Evolutionary conservation across 1,284 basidiomycete genomes (phyloP), one percentile per base, ranked within the genome.

Genomic region (Violaceomyces palustris): DNA sequence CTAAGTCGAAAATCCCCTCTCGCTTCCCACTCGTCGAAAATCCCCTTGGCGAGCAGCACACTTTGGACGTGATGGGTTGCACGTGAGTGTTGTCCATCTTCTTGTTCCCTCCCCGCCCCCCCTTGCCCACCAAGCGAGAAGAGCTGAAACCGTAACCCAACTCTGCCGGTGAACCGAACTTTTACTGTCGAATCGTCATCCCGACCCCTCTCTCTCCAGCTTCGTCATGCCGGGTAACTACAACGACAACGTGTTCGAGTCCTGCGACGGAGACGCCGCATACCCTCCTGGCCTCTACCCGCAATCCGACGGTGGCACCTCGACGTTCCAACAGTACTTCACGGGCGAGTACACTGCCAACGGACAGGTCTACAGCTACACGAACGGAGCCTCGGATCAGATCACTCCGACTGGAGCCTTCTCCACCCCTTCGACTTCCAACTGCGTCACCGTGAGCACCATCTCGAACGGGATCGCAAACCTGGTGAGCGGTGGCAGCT

Each of bases 141-240:
- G n/a, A n/a, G n/a, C n/a, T n/a, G n/a, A n/a, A n/a, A n/a, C n/a
- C n/a, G n/a, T n/a, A n/a, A n/a, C n/a, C n/a, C n/a, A n/a, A n/a
- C n/a, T n/a, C n/a, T n/a, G n/a, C n/a, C n/a, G n/a, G n/a, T n/a
- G n/a, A n/a, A n/a, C n/a, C n/a, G n/a, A n/a, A n/a, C n/a, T n/a
- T n/a, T n/a, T n/a, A n/a, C n/a, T n/a, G n/a, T n/a, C n/a, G n/a
- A n/a, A n/a, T n/a, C n/a, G n/a, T n/a, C n/a, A n/a, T n/a, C n/a
- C n/a, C n/a, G n/a, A n/a, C n/a, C n/a, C n/a, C n/a, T n/a, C n/a
- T n/a, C n/a, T n/a, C n/a, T n/a, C n/a, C n/a, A 33, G 52, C 34
- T 69, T 82, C 32, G 55, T 72, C 50, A 71, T 72, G 69, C 69
- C 69, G 24, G 69, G 66, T 36, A 51, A 63, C 54, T 72, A 70